phyloP scores from a whole-genome alignment of 23 red algal species.

The Agarophyton chilense region DNA sequence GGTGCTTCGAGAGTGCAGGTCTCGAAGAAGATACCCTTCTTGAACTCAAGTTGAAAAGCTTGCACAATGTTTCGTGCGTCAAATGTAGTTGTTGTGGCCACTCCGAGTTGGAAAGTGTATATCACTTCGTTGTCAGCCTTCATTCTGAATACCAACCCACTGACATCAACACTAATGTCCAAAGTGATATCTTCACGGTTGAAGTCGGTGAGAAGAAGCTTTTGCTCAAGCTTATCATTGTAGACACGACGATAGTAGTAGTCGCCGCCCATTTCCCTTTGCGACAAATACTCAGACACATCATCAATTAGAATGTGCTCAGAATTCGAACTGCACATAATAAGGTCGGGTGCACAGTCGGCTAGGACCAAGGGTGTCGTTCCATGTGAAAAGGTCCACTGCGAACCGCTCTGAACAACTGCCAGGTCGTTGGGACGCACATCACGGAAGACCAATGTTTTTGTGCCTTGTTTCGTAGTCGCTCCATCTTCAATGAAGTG shows the following conservation, averaged over 20 bases:
- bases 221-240: conserved; percentile 2
- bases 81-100: background rate
- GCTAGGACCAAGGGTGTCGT: background rate
- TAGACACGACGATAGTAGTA: background rate
- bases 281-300: background rate
- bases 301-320: conserved; percentile 28
- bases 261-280: background rate
- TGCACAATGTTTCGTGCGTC: background rate
- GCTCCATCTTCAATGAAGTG: background rate
- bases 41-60: background rate
- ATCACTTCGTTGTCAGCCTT: background rate
- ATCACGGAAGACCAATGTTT: background rate
- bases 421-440: background rate
- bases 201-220: background rate
- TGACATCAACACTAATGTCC: background rate
- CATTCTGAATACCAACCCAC: background rate
- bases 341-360: background rate
- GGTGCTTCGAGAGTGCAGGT: background rate
- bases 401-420: background rate
- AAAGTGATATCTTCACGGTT: background rate
- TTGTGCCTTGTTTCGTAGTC: background rate
- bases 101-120: background rate
- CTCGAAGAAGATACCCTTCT: background rate
- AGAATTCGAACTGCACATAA: too few species aligned
- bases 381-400: background rate